Evolutionary conservation across 2,329 filamentous ascomycete genomes (phyloP).

Genomic region (Westerdykella aurantiaca): DNA sequence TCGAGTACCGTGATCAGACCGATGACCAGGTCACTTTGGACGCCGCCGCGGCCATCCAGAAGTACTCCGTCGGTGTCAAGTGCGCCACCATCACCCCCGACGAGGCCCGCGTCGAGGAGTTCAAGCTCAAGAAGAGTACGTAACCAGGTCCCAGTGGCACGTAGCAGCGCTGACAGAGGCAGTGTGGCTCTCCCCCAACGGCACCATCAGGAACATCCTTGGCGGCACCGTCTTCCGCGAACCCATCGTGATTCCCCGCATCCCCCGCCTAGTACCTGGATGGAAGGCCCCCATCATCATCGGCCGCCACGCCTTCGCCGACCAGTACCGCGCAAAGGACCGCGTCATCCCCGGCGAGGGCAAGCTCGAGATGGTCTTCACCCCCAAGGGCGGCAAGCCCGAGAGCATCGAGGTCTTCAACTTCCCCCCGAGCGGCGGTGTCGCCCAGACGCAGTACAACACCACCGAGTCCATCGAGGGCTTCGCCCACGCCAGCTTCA

Average conservation of each 20-base stretch:
- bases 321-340: constrained; percentile 98
- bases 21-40: constrained; percentile 94
- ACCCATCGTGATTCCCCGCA: constrained; percentile 90
- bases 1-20: constrained; percentile 92
- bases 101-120: constrained; percentile 93
- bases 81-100: constrained; percentile 99
- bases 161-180: constrained; percentile 5
- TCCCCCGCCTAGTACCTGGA: constrained; percentile 88
- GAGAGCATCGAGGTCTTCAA: constrained; percentile 86
- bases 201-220: constrained; percentile 66
- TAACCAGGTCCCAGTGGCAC: not conserved
- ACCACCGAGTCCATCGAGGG: constrained; percentile 91
- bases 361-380: constrained; percentile 92
- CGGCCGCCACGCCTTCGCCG: constrained; percentile 94
- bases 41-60: constrained; percentile 95
- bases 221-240: constrained; percentile 98
- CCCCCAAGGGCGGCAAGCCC: constrained; percentile 71
- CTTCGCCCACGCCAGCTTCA: constrained; percentile 95
- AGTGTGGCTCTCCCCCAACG: constrained; percentile 99
- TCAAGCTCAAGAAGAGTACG: constrained; percentile 96
- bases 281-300: constrained; percentile 99
- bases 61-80: constrained; percentile 98
- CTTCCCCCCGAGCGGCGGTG: constrained; percentile 79
- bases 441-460: constrained; percentile 97
- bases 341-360: constrained; percentile 74